A percentile compares a stretch with the other conserved stretches of the same genome.
phyloP scores from a whole-genome alignment of 1,284 basidiomycete genomes.

The Leucoagaricus sp. region DNA sequence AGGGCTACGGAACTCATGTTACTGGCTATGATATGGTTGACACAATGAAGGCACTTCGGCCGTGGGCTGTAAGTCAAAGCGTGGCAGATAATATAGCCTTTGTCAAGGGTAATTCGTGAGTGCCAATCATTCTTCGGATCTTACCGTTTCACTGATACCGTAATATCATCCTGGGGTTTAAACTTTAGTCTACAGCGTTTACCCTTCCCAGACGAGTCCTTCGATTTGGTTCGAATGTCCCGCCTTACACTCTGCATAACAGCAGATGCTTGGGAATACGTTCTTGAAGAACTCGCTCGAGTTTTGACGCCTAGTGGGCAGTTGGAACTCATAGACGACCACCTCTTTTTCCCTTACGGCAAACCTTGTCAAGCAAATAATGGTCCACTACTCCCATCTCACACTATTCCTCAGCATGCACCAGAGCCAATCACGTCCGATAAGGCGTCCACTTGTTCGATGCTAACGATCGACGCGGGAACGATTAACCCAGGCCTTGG shows the following conservation, averaged over 20 bases:
- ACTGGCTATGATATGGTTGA: constrained; percentile 67
- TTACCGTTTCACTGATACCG: no score
- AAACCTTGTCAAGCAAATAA: constrained; percentile 16
- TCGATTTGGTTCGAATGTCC: constrained; percentile 73
- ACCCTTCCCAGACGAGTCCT: constrained; percentile 58
- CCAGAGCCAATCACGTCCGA: constrained; percentile 22
- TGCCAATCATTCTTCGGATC: no score
- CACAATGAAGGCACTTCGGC: constrained; percentile 32
- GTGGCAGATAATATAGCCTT: constrained; percentile 50
- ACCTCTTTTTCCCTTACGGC: constrained; percentile 59
- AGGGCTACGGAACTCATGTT: constrained; percentile 46
- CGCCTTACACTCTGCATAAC: constrained; percentile 62
- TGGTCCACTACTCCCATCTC: constrained; percentile 7
- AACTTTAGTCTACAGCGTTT: no score
- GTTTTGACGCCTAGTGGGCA: constrained; percentile 60
- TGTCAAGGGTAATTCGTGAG: constrained; percentile 66
- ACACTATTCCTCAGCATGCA: constrained; percentile 18
- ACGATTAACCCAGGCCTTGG: constrained; percentile 24
- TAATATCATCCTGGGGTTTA: no score
- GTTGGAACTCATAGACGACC: constrained; percentile 70
- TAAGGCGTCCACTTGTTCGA: constrained; percentile 27
- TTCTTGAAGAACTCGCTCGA: constrained; percentile 60
- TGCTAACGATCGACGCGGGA: constrained; percentile 26
- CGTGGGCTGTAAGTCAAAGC: constrained; percentile 35
- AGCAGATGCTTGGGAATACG: constrained; percentile 52